phyloP scores from a whole-genome alignment of 2,329 filamentous ascomycete species.

The Penicillium sp. region DNA sequence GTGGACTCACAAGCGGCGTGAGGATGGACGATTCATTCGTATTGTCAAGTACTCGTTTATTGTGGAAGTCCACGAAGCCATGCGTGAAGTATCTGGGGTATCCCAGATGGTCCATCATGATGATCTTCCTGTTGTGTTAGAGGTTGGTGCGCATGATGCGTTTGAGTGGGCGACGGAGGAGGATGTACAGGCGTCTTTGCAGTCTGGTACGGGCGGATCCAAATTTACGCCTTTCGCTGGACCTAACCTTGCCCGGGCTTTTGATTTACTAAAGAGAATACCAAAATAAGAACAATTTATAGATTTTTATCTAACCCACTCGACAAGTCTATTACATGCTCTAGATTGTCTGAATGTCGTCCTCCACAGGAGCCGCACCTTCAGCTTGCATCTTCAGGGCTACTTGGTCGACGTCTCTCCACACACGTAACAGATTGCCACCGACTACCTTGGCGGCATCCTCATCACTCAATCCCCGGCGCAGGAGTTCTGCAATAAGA shows the following conservation, averaged over 20 bases:
- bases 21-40: conserved; percentile 15
- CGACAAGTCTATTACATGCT: not conserved
- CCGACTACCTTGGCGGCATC: conserved; percentile 76
- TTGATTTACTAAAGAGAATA: conserved; percentile 11
- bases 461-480: conserved; percentile 68
- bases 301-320: not conserved
- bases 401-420: conserved; percentile 74
- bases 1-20: conserved; percentile 30
- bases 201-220: conserved; percentile 13
- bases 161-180: conserved; percentile 41
- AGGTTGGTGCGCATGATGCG: conserved; percentile 36
- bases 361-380: conserved; percentile 50
- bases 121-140: conserved; percentile 29
- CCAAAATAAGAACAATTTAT: not conserved
- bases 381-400: conserved; percentile 63
- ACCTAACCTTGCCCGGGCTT: conserved; percentile 24
- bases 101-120: not conserved
- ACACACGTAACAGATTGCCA: conserved; percentile 79
- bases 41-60: conserved; percentile 41
- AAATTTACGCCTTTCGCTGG: conserved; percentile 15
- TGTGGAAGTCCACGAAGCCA: conserved; percentile 33
- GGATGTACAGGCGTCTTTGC: conserved; percentile 27
- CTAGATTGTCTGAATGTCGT: conserved; percentile 27
- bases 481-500: conserved; percentile 72
- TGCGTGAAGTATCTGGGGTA: conserved; percentile 7